Conservation (phyloP, 495 filamentous ascomycete genomes). For the Viridothelium virens region DNA sequence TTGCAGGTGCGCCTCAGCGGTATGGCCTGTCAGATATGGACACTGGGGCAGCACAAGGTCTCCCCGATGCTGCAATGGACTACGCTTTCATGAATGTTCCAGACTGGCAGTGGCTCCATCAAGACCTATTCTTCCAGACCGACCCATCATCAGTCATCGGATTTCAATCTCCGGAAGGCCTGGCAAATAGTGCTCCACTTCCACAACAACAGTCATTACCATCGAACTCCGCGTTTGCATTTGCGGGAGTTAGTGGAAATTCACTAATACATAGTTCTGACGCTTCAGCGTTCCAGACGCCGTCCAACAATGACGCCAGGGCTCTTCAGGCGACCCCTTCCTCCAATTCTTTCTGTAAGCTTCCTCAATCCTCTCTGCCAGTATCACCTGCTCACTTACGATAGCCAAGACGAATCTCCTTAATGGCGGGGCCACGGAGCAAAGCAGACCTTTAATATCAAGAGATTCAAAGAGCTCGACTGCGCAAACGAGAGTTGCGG, state of each 20-base stretch:
- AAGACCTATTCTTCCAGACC: constrained; percentile 6
- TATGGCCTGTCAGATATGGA: neutral
- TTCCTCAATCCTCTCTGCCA: neutral
- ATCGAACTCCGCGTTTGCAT: neutral
- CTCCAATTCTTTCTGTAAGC: neutral
- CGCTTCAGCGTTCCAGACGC: neutral
- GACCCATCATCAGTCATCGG: constrained; percentile 6
- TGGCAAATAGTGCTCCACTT: constrained; percentile 1
- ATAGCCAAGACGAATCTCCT: constrained; percentile 2
- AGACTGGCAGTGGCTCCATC: constrained; percentile 10
- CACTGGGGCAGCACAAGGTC: neutral
- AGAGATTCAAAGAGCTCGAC: constrained; percentile 5
- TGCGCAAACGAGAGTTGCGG: neutral
- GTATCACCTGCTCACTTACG: neutral
- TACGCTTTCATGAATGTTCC: constrained; percentile 2
- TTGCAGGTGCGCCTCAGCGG: neutral
- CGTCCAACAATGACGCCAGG: neutral
- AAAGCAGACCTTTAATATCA: neutral
- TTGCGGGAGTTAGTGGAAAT: neutral
- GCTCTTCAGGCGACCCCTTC: neutral
- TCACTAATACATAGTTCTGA: neutral
- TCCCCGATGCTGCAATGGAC: neutral
- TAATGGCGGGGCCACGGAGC: neutral
- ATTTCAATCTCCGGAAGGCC: constrained; percentile 8
- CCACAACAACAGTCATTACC: constrained; percentile 1